phyloP scores from a whole-genome alignment of 1,284 basidiomycete species.

The Thecaphora frezii region DNA sequence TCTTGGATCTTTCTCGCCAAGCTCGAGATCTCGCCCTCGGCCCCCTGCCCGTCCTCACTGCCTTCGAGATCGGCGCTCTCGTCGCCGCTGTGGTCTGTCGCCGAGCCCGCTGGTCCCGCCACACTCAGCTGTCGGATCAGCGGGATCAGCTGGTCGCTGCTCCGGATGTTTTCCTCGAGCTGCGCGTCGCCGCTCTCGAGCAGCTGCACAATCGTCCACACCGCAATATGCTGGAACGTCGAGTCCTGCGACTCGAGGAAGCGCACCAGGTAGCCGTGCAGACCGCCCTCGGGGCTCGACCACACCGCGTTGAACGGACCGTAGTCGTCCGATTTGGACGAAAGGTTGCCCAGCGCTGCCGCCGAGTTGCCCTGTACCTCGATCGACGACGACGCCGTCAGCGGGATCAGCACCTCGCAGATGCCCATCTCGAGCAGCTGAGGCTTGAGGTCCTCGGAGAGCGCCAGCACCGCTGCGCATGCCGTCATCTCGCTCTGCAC shows the following conservation, averaged over 20 bases:
- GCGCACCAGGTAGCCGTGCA: slow-evolving; percentile 90
- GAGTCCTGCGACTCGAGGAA: slow-evolving; percentile 92
- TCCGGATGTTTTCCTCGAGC: slow-evolving; percentile 57
- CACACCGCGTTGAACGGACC: slow-evolving; percentile 96
- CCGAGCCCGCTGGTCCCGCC: slow-evolving; percentile 6
- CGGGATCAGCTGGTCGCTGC: slow-evolving; percentile 46
- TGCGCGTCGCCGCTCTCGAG: slow-evolving; percentile 81
- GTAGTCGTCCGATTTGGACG: slow-evolving; percentile 90
- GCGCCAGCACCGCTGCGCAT: slow-evolving; percentile 72
- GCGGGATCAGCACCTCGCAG: slow-evolving; percentile 92
- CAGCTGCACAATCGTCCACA: slow-evolving; percentile 89
- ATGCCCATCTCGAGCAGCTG: slow-evolving; percentile 92
- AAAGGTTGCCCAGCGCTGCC: slow-evolving; percentile 93
- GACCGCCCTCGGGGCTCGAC: slow-evolving; percentile 94
- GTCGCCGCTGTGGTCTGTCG: slow-evolving; percentile 26
- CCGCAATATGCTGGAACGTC: slow-evolving; percentile 99
- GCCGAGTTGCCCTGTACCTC: slow-evolving; percentile 99
- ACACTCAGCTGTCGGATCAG: slow-evolving; percentile 41
- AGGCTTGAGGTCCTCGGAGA: slow-evolving; percentile 57
- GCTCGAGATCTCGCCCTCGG: slow-evolving; percentile 53
- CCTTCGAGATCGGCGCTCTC: slow-evolving; percentile 28
- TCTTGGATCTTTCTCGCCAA: slow-evolving; percentile 53
- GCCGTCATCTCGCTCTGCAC: slow-evolving; percentile 99
- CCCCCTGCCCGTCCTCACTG: slow-evolving; percentile 43
- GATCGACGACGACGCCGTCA: slow-evolving; percentile 92